These are phyloP conservation scores for Botrytis squamosa DNA, from an alignment of 2,329 filamentous ascomycete species.

Conservation along the genomic window DNA sequence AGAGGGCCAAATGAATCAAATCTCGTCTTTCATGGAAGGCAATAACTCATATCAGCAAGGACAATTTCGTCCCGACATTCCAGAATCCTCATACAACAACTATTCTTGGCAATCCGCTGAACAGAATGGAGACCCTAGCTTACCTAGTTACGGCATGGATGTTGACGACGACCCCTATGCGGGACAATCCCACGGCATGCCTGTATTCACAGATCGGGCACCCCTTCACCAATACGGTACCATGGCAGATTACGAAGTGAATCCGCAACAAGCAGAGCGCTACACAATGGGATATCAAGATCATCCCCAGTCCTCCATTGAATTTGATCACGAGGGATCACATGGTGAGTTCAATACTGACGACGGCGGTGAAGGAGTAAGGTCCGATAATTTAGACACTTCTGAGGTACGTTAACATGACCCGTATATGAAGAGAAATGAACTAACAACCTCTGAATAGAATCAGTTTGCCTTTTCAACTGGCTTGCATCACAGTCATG, in stretches of 20 bases:
- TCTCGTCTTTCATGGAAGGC: neutral
- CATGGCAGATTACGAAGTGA: neutral
- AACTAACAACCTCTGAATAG: neutral
- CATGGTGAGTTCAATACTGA: neutral
- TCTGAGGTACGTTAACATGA: constrained; percentile 4
- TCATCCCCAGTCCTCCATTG: neutral
- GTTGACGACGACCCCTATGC: neutral
- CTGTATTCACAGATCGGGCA: neutral
- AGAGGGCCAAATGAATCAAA: neutral
- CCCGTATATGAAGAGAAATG: constrained; percentile 9
- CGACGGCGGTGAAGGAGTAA: constrained; percentile 5
- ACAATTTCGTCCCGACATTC: neutral
- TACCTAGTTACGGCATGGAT: neutral
- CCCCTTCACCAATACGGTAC: neutral
- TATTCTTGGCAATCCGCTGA: neutral
- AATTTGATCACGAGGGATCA: constrained; percentile 1
- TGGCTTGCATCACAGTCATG: neutral
- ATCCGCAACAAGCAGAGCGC: neutral
- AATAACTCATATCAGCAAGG: neutral
- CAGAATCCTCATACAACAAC: neutral
- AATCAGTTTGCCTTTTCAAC: neutral
- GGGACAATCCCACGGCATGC: neutral
- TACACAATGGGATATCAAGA: neutral
- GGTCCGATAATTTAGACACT: neutral
- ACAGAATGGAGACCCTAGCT: neutral